A percentile compares a stretch with the other conserved stretches of the same genome.
phyloP scores from a whole-genome alignment of 208 protist genomes.

The Crithidia brevicula region DNA sequence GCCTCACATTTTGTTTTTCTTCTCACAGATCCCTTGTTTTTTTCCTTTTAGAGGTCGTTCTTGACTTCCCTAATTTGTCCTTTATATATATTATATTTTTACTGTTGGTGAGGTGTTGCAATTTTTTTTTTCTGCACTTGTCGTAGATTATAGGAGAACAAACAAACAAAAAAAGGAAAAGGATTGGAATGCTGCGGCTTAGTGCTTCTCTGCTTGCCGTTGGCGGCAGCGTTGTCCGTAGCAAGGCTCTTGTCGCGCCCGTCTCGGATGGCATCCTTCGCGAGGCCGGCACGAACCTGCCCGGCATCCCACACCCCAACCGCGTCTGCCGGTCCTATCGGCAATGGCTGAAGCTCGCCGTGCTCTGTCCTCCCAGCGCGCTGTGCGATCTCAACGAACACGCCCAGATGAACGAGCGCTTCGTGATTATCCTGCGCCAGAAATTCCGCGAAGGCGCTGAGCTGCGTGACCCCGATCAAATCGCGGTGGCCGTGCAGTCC shows the following conservation, averaged over 20 bases:
- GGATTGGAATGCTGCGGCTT: constrained; percentile 21
- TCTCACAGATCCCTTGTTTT: too few species aligned
- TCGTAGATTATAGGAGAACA: too few species aligned
- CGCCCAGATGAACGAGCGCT: constrained; percentile 90
- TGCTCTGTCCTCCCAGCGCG: constrained; percentile 76
- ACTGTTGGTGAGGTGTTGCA: too few species aligned
- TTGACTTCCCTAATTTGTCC: too few species aligned
- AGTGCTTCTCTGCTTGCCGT: constrained; percentile 19
- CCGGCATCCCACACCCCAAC: constrained; percentile 78
- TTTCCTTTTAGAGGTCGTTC: too few species aligned
- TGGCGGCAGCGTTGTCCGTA: constrained; percentile 45
- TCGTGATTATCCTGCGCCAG: constrained; percentile 86
- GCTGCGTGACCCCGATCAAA: constrained; percentile 80
- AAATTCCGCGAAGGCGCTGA: constrained; percentile 84
- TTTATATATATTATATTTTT: too few species aligned
- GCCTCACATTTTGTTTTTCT: too few species aligned
- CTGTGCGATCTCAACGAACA: constrained; percentile 89
- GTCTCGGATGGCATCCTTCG: constrained; percentile 53
- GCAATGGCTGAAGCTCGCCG: constrained; percentile 88
- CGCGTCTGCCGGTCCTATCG: constrained; percentile 81
- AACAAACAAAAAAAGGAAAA: constrained; percentile 16
- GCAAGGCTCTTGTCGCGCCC: constrained; percentile 62
- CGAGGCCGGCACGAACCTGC: constrained; percentile 74
- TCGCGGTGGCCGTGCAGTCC: constrained; percentile 82
- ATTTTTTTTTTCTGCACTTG: too few species aligned